These are phyloP conservation scores for Sicyos edulis DNA, from an alignment of 306 rosid species.

Conservation along the genomic window DNA sequence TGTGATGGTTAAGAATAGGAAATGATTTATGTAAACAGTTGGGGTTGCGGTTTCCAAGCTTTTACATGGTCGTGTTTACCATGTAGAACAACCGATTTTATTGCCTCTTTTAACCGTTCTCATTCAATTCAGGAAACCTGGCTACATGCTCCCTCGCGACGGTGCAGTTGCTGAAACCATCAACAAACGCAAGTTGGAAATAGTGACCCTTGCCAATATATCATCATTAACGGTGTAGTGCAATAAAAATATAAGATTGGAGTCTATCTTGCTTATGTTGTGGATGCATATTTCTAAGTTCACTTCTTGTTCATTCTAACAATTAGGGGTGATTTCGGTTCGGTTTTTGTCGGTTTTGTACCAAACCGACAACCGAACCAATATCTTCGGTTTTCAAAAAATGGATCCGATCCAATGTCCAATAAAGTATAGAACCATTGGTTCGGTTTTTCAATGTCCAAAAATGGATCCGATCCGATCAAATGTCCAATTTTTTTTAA, in stretches of 20 bases:
- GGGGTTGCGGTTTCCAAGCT: not conserved
- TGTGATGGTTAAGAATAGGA: not conserved
- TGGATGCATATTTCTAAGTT: too few species aligned
- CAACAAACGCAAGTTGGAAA: constrained; percentile 47
- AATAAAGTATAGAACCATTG: too few species aligned
- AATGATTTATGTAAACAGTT: not conserved
- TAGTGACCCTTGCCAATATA: constrained; percentile 66
- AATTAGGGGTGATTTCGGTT: too few species aligned
- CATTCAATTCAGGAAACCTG: constrained; percentile 34
- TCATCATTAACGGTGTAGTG: constrained; percentile 50
- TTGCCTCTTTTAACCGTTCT: not conserved
- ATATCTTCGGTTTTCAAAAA: too few species aligned
- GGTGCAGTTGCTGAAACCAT: constrained; percentile 26
- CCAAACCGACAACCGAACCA: too few species aligned
- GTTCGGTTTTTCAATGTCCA: too few species aligned
- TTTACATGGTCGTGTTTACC: not conserved
- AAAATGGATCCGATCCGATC: too few species aligned
- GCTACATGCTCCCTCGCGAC: constrained; percentile 31
- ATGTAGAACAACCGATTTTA: not conserved
- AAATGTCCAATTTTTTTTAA: too few species aligned
- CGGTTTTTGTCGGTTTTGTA: too few species aligned
- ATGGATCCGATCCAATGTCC: too few species aligned
- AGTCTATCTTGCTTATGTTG: too few species aligned
- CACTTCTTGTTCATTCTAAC: too few species aligned
- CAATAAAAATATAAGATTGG: not conserved